These are phyloP conservation scores for Colletotrichum magnum DNA, from an alignment of 2,329 filamentous ascomycete species.

Conservation along the genomic window DNA sequence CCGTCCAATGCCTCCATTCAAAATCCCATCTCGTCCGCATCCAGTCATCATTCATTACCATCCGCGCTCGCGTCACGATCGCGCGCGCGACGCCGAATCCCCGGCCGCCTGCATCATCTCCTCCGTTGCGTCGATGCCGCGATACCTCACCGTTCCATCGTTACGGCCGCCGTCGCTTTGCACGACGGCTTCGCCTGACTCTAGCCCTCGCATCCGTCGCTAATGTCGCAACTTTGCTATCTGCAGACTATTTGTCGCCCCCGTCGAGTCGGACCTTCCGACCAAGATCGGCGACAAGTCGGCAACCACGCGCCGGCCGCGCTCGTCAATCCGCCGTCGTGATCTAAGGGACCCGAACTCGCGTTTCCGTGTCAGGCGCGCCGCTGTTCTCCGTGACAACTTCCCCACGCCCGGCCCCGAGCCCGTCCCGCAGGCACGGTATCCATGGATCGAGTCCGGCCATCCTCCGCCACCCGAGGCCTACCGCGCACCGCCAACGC, in stretches of 20 bases:
- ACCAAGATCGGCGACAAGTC: constrained; percentile 50
- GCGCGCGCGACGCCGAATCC: not conserved
- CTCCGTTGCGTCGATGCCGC: constrained; percentile 18
- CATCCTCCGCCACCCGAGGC: constrained; percentile 40
- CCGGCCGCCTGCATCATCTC: constrained; percentile 1
- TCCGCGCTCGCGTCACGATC: not conserved
- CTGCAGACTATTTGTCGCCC: constrained; percentile 61
- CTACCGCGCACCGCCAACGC: constrained; percentile 27
- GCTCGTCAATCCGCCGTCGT: constrained; percentile 57
- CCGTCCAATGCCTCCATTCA: constrained; percentile 23
- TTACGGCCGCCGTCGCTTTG: constrained; percentile 36
- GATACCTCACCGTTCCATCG: not conserved
- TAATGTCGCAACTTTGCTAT: constrained; percentile 23
- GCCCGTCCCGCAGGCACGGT: constrained; percentile 30
- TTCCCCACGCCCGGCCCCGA: constrained; percentile 37
- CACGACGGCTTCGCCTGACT: constrained; percentile 22
- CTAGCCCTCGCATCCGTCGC: constrained; percentile 20
- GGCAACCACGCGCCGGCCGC: constrained; percentile 46
- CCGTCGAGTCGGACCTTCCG: constrained; percentile 59
- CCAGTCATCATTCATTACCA: constrained; percentile 13
- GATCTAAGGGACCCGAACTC: constrained; percentile 51
- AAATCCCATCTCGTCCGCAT: constrained; percentile 6
- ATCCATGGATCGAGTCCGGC: constrained; percentile 42
- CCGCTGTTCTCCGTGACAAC: constrained; percentile 37
- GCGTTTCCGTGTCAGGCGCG: constrained; percentile 47